Conservation (phyloP, 257 asterid species). For the Asclepias syriaca region DNA sequence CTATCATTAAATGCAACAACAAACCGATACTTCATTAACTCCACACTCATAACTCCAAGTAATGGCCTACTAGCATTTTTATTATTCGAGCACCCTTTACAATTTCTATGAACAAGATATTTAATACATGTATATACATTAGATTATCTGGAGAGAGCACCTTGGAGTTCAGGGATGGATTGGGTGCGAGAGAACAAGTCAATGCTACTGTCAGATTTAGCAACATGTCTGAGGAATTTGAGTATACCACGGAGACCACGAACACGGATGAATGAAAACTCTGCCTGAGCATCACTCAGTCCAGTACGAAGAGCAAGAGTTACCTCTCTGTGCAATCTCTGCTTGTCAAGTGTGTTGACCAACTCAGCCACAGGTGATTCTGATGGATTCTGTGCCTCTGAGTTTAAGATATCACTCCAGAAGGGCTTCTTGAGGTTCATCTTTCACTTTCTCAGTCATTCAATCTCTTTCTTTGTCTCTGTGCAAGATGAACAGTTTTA, state of each 20-base stretch:
- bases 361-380: conserved; percentile 67
- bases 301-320: conserved; percentile 90
- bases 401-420: conserved; percentile 58
- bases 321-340: conserved; percentile 76
- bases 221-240: conserved; percentile 80
- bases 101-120: background rate
- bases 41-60: background rate
- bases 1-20: conserved; percentile 27
- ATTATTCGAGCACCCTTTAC: background rate
- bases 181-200: conserved; percentile 70
- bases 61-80: background rate
- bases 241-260: conserved; percentile 78
- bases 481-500: background rate
- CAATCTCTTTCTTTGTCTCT: background rate
- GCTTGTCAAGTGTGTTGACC: conserved; percentile 69
- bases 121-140: background rate
- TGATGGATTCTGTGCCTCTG: conserved; percentile 37
- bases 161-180: conserved; percentile 75
- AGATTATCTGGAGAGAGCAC: conserved; percentile 20
- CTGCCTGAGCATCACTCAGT: conserved; percentile 77
- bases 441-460: background rate
- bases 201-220: conserved; percentile 70
- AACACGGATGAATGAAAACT: conserved; percentile 83
- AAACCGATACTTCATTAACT: background rate
- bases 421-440: conserved; percentile 83